A percentile compares a stretch with the other conserved stretches of the same genome.
phyloP scores from a whole-genome alignment of 495 filamentous ascomycete genomes.

The Opeltia flavorubescens region DNA sequence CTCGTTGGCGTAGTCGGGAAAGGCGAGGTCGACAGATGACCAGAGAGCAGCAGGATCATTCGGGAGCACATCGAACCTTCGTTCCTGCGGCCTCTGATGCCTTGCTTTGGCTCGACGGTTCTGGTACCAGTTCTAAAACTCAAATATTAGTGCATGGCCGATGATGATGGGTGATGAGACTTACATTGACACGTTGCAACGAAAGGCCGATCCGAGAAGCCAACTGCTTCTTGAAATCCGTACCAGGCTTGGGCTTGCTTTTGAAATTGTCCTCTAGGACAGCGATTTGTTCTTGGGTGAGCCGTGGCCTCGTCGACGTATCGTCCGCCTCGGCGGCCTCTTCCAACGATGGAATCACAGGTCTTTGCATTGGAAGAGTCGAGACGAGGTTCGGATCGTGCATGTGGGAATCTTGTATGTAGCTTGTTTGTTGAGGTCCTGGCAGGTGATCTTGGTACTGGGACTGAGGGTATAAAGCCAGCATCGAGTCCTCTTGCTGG shows the following conservation, averaged over 20 bases:
- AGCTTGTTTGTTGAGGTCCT: not conserved
- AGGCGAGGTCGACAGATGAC: not conserved
- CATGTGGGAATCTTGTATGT: not conserved
- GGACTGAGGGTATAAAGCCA: not conserved
- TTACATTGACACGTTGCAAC: slow-evolving; percentile 60
- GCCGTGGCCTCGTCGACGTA: slow-evolving; percentile 43
- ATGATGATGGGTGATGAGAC: slow-evolving; percentile 18
- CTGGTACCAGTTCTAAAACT: slow-evolving; percentile 85
- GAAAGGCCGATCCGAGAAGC: slow-evolving; percentile 60
- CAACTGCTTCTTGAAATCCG: slow-evolving; percentile 58
- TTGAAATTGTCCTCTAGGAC: slow-evolving; percentile 61
- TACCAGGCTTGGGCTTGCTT: slow-evolving; percentile 65
- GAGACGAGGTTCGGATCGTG: not conserved
- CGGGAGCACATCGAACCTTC: slow-evolving; percentile 14
- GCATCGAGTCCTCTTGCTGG: not conserved
- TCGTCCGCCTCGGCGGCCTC: slow-evolving; percentile 21
- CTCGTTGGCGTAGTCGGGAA: slow-evolving; percentile 1
- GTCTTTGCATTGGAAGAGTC: not conserved
- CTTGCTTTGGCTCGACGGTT: slow-evolving; percentile 76
- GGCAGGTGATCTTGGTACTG: not conserved
- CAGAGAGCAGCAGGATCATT: slow-evolving; percentile 20
- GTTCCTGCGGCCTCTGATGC: slow-evolving; percentile 55
- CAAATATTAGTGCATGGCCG: slow-evolving; percentile 9
- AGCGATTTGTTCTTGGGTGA: slow-evolving; percentile 74
- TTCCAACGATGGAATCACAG: not conserved